Percentiles rank a stretch among this genome's conserved stretches.
Conservation (phyloP, 352 stramenopile species). For the Phytophthora vignae region DNA sequence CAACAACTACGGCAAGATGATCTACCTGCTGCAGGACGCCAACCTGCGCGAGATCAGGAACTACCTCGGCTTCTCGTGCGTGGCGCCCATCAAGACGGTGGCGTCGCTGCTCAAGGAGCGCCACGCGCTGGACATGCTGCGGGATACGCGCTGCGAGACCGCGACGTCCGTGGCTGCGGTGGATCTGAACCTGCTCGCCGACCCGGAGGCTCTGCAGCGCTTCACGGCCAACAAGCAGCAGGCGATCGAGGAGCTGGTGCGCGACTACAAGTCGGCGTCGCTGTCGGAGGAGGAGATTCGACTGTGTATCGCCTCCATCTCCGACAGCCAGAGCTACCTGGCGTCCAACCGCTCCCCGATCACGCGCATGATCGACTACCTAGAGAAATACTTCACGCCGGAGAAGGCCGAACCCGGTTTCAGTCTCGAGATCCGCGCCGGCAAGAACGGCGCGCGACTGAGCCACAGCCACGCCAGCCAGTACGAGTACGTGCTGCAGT, state of each 20-base stretch:
- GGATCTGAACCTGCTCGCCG: constrained; percentile 17
- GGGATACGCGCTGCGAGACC: constrained; percentile 68
- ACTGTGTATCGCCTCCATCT: constrained; percentile 55
- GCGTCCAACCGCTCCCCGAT: constrained; percentile 67
- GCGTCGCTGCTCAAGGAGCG: constrained; percentile 72
- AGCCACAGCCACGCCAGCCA: constrained; percentile 67
- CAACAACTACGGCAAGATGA: constrained; percentile 95
- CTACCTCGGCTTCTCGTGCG: constrained; percentile 82
- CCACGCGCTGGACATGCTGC: constrained; percentile 71
- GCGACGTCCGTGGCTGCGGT: constrained; percentile 63
- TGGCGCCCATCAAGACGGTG: constrained; percentile 79
- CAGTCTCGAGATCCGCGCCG: constrained; percentile 65
- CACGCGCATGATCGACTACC: constrained; percentile 67
- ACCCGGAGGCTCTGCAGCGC: constrained; percentile 28
- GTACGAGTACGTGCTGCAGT: constrained; percentile 76
- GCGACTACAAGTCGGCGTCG: constrained; percentile 55
- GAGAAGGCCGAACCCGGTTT: constrained; percentile 52
- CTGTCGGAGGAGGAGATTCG: constrained; percentile 65
- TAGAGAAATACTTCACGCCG: constrained; percentile 65
- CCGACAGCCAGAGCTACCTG: constrained; percentile 70
- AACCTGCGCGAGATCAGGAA: constrained; percentile 77
- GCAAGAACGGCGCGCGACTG: constrained; percentile 66
- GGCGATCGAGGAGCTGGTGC: constrained; percentile 48
- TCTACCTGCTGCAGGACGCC: constrained; percentile 94
- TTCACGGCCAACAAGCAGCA: constrained; percentile 42